Evolutionary conservation across 768 basidiomycete species (phyloP), one percentile per base, ranked within the genome.

Genomic region (Rhizopogon vesiculosus): DNA sequence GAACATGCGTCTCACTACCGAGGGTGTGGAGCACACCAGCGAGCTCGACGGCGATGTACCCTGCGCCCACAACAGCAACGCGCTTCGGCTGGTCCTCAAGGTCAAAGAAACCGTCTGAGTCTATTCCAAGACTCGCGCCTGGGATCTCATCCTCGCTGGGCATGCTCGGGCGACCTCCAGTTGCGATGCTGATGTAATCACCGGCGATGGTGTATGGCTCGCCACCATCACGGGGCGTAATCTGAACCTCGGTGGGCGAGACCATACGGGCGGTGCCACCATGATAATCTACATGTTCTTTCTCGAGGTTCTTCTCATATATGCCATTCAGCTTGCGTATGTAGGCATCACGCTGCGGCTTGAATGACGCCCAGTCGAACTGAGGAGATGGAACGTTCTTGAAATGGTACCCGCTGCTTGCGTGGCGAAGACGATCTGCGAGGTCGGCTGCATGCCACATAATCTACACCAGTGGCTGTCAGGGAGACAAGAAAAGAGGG

Each of bases 401-500:
- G 65, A 90, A 87, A 51, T 86, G 80, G 71, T 89, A 92, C 16
- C 82, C 85, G n/a, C 78, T 68, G 15, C 81, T 77, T 56, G 94
- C 91, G 61, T 90, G 82, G 28, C 78, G 77, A 35, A 98, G 72
- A 69, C 87, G 91, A 65, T 98, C 95, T 31, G 88, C 86, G 55
- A 93, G 74, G 72, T 95, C 92, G 28, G 91, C 90, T 41, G 93
- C 92, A 59, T 94, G 89, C 96, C 96, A 99, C 96, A 98, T 98
- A 54, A 99, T 86, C 92, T 96, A 29, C 13, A 55, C 53, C 56
- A 33, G 7, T 3, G 43, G 22, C n/a, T 42, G 19, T 59, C 51
- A 41, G 33, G 48, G 38, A 13, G 42, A 54, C 22, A 29, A 44
- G 5, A 40, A 33, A 49, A 3, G 9, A 10, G 31, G 56, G 39